phyloP scores from a whole-genome alignment of 75 land plant species.

The Pseudotsuga menziesii region DNA sequence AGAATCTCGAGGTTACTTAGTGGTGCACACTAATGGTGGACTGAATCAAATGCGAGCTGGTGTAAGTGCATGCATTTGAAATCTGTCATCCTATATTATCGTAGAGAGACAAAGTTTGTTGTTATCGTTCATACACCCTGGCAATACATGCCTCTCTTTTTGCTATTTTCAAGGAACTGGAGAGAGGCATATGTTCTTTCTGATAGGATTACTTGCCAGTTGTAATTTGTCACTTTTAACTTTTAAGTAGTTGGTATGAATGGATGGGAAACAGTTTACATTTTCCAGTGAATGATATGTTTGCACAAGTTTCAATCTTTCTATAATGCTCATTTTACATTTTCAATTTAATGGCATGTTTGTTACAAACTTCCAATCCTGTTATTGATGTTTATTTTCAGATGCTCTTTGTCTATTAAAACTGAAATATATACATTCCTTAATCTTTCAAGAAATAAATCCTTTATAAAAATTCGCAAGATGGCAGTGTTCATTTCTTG shows the following conservation, averaged over 20 bases:
- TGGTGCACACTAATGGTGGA: slow-evolving; percentile 55
- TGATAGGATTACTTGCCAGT: not conserved
- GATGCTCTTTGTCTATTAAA: not conserved
- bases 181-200: not conserved
- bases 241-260: not conserved
- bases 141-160: no score
- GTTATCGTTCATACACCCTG: not conserved
- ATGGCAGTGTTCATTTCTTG: not conserved
- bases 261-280: no score
- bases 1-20: slow-evolving; percentile 38
- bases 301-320: no score
- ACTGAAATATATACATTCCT: not conserved
- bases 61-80: slow-evolving; percentile 22
- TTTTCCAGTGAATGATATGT: no score
- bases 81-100: not conserved
- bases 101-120: not conserved
- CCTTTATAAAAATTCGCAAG: not conserved
- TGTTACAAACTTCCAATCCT: not conserved
- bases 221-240: not conserved
- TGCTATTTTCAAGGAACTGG: not conserved
- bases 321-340: not conserved
- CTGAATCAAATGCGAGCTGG: slow-evolving; percentile 61
- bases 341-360: not conserved
- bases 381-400: not conserved
- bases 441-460: not conserved